A percentile compares a stretch with the other conserved stretches of the same genome.
phyloP scores from a whole-genome alignment of 305 asterid species.

The Solanum hybrid region DNA sequence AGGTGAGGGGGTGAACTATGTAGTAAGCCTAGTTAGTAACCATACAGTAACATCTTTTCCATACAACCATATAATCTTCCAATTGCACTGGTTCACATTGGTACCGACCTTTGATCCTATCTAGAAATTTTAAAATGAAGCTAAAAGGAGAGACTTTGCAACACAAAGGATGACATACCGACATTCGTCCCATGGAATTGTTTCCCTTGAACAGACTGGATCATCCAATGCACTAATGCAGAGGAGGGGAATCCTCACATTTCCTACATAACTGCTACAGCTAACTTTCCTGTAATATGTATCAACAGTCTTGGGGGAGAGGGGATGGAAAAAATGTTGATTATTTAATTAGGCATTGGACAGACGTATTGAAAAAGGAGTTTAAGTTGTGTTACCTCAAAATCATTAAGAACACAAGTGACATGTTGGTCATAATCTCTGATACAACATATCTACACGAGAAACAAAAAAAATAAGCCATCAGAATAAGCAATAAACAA shows the following conservation, averaged over 20 bases:
- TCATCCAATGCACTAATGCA: conserved; percentile 84
- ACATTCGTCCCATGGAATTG: conserved; percentile 97
- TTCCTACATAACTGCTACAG: conserved; percentile 54
- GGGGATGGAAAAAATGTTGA: neutral
- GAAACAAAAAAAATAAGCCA: neutral
- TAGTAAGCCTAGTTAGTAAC: neutral
- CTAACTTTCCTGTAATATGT: conserved; percentile 75
- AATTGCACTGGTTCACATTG: neutral
- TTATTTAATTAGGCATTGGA: neutral
- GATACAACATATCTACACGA: conserved; percentile 50
- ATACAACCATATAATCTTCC: neutral
- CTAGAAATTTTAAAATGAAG: neutral
- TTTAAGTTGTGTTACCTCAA: conserved; percentile 48
- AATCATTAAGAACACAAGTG: conserved; percentile 65
- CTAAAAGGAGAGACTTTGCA: neutral
- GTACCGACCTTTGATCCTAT: neutral
- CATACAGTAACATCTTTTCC: neutral
- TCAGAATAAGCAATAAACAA: neutral
- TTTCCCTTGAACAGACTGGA: conserved; percentile 86
- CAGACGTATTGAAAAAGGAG: neutral
- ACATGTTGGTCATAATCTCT: conserved; percentile 79
- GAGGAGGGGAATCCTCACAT: conserved; percentile 76
- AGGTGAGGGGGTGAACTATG: neutral
- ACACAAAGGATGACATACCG: conserved; percentile 31
- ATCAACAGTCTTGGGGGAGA: conserved; percentile 63